Percentiles rank a stretch among this genome's conserved stretches.
phyloP scores from a whole-genome alignment of 495 filamentous ascomycete genomes.

The Penicillium paradoxum region DNA sequence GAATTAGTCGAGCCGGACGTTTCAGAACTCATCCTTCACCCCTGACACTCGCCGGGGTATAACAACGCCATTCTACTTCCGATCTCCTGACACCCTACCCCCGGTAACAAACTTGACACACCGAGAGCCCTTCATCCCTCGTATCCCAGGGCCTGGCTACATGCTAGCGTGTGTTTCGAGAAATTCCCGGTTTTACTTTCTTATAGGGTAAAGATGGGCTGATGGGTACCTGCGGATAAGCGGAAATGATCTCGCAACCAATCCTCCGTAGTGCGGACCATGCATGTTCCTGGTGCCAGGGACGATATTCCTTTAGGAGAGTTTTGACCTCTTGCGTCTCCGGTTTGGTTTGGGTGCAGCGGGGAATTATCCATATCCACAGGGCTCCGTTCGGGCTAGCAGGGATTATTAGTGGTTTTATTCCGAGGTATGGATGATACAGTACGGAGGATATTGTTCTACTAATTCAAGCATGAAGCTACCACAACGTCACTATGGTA shows the following conservation, averaged over 20 bases:
- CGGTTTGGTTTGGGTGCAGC: too few relatives aligned
- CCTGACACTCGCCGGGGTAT: background rate
- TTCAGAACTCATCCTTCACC: background rate
- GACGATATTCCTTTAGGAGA: too few relatives aligned
- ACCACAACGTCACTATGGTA: too few relatives aligned
- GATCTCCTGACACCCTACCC: background rate
- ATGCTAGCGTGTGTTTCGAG: constrained; percentile 1
- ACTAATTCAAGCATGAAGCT: too few relatives aligned
- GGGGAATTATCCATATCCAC: background rate
- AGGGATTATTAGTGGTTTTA: background rate
- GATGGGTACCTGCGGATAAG: too few relatives aligned
- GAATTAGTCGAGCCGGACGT: background rate
- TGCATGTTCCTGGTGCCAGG: too few relatives aligned
- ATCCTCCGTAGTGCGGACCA: too few relatives aligned
- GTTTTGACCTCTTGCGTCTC: too few relatives aligned
- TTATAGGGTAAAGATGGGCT: constrained; percentile 8
- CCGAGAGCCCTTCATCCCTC: background rate
- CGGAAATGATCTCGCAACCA: too few relatives aligned
- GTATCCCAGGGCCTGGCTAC: background rate
- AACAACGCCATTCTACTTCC: background rate
- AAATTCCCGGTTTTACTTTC: constrained; percentile 9
- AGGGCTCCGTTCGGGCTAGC: background rate
- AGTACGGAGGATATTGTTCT: background rate
- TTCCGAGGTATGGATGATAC: background rate
- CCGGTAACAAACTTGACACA: background rate